These are phyloP conservation scores for Fraxinus velutina DNA, from an alignment of 305 asterid species.

Conservation along the genomic window DNA sequence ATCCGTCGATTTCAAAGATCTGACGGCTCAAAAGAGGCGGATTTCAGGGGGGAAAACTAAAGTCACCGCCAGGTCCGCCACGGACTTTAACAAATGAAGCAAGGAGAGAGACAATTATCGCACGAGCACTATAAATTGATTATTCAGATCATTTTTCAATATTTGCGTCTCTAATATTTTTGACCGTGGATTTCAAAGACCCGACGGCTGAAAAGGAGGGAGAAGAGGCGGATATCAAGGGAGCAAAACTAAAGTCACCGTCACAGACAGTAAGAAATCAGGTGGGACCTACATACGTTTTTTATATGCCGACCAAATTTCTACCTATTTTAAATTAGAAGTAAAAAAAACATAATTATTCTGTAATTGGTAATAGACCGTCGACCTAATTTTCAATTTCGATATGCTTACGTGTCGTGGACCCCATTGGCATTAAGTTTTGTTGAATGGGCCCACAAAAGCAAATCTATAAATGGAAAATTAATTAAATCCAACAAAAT, in stretches of 20 bases:
- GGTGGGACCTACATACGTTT: neutral
- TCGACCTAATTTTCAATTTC: neutral
- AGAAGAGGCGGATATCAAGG: neutral
- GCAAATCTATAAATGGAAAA: neutral
- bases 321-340: neutral
- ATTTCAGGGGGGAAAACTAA: slow-evolving; percentile 16
- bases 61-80: slow-evolving; percentile 42
- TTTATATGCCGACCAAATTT: neutral
- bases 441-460: neutral
- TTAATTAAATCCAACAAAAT: neutral
- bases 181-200: neutral
- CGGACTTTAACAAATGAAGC: slow-evolving; percentile 23
- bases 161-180: neutral
- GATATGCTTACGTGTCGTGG: neutral
- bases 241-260: slow-evolving; percentile 43
- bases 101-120: neutral
- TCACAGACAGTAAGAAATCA: slow-evolving; percentile 32
- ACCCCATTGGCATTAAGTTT: neutral
- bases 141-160: neutral
- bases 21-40: slow-evolving; percentile 31
- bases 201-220: slow-evolving; percentile 26
- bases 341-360: neutral
- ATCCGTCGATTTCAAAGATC: slow-evolving; percentile 26
- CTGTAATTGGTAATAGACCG: neutral
- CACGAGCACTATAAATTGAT: neutral